Evolutionary conservation across 1,284 basidiomycete species (phyloP).

Genomic region (Ganoderma leucocontextum): DNA sequence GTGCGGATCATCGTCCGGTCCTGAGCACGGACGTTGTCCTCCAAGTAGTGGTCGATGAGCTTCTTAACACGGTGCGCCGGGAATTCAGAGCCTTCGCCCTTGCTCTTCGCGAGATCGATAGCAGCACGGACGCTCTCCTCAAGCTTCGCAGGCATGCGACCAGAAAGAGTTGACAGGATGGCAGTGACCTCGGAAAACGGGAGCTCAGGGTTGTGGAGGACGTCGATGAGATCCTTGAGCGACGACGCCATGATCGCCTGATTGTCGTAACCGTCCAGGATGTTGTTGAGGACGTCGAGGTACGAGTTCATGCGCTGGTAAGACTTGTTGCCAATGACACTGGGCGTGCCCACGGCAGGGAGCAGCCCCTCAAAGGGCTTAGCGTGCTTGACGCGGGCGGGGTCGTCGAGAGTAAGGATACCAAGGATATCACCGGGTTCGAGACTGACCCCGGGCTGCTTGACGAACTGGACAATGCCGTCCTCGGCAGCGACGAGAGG

Average conservation of each 20-base stretch:
- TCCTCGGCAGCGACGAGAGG: constrained; percentile 96
- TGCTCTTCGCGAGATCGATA: constrained; percentile 80
- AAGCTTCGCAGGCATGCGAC: constrained; percentile 92
- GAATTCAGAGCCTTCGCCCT: constrained; percentile 82
- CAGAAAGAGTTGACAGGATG: constrained; percentile 90
- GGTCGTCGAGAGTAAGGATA: constrained; percentile 97
- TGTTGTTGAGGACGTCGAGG: constrained; percentile 87
- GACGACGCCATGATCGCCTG: constrained; percentile 86
- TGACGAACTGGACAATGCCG: constrained; percentile 96
- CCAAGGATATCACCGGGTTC: constrained; percentile 99
- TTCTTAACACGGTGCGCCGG: constrained; percentile 86
- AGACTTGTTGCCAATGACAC: constrained; percentile 90
- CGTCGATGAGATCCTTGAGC: constrained; percentile 82
- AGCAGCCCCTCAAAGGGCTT: constrained; percentile 97
- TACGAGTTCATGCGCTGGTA: constrained; percentile 88
- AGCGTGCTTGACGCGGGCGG: constrained; percentile 96
- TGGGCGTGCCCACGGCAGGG: constrained; percentile 86
- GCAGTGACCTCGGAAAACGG: constrained; percentile 90
- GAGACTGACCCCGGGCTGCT: constrained; percentile 96
- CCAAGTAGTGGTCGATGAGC: constrained; percentile 85
- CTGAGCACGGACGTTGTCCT: constrained; percentile 81
- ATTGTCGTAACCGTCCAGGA: constrained; percentile 96
- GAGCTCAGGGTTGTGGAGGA: constrained; percentile 85
- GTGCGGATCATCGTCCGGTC: constrained; percentile 82
- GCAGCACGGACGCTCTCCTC: constrained; percentile 87